Evolutionary conservation across 2,329 filamentous ascomycete genomes (phyloP).

Genomic region (Stagonosporopsis vannaccii): DNA sequence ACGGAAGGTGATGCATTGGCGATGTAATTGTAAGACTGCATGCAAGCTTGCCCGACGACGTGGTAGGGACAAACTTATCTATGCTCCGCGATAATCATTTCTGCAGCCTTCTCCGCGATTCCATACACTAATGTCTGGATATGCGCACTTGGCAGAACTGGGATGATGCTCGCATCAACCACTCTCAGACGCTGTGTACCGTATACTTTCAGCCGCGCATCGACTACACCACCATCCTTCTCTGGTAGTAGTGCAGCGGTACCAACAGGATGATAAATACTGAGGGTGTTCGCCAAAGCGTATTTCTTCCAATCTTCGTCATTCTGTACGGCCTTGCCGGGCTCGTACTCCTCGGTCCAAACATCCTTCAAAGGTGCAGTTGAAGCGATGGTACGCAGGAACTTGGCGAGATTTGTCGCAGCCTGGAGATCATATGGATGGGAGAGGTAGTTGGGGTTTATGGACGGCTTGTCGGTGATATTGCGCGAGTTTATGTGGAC

Average conservation of each 20-base stretch:
- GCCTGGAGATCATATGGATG: conserved; percentile 39
- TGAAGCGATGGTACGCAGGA: conserved; percentile 39
- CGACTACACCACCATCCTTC: conserved; percentile 36
- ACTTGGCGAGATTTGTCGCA: conserved; percentile 26
- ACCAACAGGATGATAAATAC: conserved; percentile 47
- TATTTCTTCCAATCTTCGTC: conserved; percentile 38
- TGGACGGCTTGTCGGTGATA: conserved; percentile 32
- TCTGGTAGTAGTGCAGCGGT: conserved; percentile 43
- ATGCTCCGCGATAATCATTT: conserved; percentile 24
- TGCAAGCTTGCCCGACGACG: not conserved
- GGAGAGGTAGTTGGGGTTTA: conserved; percentile 41
- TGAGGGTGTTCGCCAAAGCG: conserved; percentile 26
- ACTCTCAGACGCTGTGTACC: conserved; percentile 27
- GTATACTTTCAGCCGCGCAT: conserved; percentile 20
- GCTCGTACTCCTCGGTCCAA: conserved; percentile 40
- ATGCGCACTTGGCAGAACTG: conserved; percentile 34
- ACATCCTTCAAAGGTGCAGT: conserved; percentile 35
- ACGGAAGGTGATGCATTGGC: too few relatives aligned
- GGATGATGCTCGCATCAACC: conserved; percentile 42
- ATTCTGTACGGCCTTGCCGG: conserved; percentile 35
- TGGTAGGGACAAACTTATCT: not conserved
- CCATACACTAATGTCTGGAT: conserved; percentile 41
- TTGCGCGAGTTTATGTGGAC: conserved; percentile 35
- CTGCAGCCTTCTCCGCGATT: conserved; percentile 38
- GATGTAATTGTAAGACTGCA: not conserved